A percentile compares a stretch with the other conserved stretches of the same genome.
Conservation (phyloP, 1,284 basidiomycete genomes). For the Wolfiporia cocos region DNA sequence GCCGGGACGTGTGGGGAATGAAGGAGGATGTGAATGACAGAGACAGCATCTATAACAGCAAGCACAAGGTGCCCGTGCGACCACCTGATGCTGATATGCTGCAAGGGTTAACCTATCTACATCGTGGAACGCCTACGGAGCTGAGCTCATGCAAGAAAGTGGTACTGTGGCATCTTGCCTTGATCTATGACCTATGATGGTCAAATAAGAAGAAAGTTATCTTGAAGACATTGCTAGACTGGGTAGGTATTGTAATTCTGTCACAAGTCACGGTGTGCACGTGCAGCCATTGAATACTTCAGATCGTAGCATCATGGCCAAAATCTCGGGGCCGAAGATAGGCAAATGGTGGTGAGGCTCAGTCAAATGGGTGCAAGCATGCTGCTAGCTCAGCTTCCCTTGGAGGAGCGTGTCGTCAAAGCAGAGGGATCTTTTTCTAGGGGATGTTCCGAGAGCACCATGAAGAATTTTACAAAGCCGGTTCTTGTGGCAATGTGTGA, state of each 20-base stretch:
- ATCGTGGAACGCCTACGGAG: not conserved
- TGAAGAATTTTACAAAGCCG: not conserved
- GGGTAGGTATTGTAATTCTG: not conserved
- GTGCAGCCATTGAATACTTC: not conserved
- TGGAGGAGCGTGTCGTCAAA: not conserved
- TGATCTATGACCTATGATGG: not conserved
- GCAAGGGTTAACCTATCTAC: not conserved
- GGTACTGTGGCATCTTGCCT: not conserved
- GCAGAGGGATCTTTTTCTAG: not conserved
- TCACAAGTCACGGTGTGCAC: not conserved
- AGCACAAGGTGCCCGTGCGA: not conserved
- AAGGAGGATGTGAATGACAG: slow-evolving; percentile 6
- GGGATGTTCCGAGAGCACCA: not conserved
- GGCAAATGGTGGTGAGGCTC: not conserved
- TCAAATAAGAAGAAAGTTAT: not conserved
- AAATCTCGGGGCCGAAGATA: not conserved
- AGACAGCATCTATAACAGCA: not conserved
- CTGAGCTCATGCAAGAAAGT: not conserved
- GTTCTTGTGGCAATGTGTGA: not conserved
- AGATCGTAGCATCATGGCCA: not conserved
- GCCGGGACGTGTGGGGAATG: slow-evolving; percentile 22
- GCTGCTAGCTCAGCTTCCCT: not conserved
- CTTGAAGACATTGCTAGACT: not conserved
- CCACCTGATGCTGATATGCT: not conserved
- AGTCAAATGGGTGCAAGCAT: not conserved